Evolutionary conservation across 805 yeast genomes (phyloP), one percentile per base, ranked within the genome.

Genomic region (Saccharomycopsis sp.): DNA sequence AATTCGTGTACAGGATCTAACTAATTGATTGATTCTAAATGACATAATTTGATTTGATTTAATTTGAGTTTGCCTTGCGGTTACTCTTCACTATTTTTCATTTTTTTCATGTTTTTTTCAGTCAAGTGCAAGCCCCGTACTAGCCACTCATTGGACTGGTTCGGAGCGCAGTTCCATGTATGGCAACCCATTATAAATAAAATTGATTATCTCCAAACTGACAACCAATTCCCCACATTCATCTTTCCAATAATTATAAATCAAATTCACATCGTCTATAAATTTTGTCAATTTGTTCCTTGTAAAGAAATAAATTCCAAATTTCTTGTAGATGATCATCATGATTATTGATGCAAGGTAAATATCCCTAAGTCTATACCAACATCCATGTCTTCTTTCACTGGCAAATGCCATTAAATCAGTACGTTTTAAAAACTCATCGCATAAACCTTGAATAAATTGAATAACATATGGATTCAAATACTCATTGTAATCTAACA

Each of bases 381-480:
- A 50, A 16, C 44, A 32, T 13, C 53, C 53, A 29, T 50, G 53
- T n/a, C 51, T 31, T 34, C 53, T 39, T 24, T 50, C 51, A 17
- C 48, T 50, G 5, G 48, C 45, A 38, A 50, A 50, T 17, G 41
- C 47, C 13, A 39, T 43, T 22, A 41, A 32, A 33, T 50, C 53
- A 9, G 51, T 26, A 24, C 29, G 24, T 20, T 40, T 32, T 14
- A 50, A 35, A 19, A 35, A 50, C 23, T 41, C 40, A 9, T 47
- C 48, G 20, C 51, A 50, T 7, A 47, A 28, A 21, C 47, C 51
- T 24, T 41, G 43, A 17, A 50, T 34, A 20, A 47, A 43, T 2
- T 36, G 21, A 1, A 50, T 28, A 4, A 50, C 14, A 33, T 47
- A 44, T 5, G 51, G 47, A 20, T 41, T 37, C n/a, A 50, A 21